These are phyloP conservation scores for Carnegiea gigantea DNA, from an alignment of 179 eudicot species.

Conservation along the genomic window DNA sequence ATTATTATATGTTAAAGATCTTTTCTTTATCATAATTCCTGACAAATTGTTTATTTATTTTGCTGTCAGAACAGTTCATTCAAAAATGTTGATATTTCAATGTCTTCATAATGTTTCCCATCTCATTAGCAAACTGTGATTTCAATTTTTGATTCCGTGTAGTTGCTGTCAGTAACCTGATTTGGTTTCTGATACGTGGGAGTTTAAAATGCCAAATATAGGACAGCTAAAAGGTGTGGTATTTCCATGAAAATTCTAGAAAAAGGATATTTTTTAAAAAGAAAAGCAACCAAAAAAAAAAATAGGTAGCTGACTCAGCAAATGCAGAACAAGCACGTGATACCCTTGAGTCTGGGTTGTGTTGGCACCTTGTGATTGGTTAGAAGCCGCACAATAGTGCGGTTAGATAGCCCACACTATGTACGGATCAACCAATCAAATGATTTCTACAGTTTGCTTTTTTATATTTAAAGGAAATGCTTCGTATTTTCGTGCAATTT, in stretches of 20 bases:
- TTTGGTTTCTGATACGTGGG: neutral
- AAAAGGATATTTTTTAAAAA: neutral
- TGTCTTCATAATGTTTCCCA: neutral
- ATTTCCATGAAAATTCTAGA: neutral
- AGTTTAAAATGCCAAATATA: constrained; percentile 4
- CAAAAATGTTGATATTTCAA: neutral
- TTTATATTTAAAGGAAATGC: neutral
- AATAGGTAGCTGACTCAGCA: constrained; percentile 17
- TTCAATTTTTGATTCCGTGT: neutral
- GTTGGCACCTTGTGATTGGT: constrained; percentile 32
- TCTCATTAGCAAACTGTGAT: neutral
- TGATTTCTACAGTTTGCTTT: neutral
- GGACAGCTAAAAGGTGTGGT: neutral
- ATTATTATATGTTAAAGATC: too few species aligned
- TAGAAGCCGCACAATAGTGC: constrained; percentile 13
- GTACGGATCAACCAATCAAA: constrained; percentile 39
- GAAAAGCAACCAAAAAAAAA: constrained; percentile 12
- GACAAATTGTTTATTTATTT: neutral
- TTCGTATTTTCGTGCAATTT: constrained; percentile 1
- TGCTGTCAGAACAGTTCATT: neutral
- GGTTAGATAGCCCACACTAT: neutral
- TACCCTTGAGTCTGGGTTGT: neutral
- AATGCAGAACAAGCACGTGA: constrained; percentile 36
- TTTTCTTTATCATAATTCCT: neutral
- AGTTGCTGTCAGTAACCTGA: constrained; percentile 4